Base-by-base conservation (phyloP, 306 rosid species). In the Trifolium subterraneum region DNA sequence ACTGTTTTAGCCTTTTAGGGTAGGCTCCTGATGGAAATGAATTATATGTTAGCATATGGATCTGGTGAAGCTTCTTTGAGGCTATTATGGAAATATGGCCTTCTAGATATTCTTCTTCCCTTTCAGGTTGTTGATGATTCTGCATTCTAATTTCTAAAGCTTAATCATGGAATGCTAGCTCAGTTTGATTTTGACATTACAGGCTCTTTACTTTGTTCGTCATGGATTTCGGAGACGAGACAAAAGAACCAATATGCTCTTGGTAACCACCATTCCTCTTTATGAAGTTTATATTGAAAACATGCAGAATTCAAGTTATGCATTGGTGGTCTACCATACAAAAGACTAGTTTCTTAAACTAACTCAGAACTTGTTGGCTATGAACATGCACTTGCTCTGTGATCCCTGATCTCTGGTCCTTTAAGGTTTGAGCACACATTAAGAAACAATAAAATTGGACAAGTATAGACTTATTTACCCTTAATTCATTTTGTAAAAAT, bases 11-110 rank as follows among this genome's bases (percentile, higher is more conserved):
- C 15, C 31, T 70, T 79, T 42, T 78, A 93, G 98, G 88, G 89
- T 80, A 88, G 98, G 85, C 92, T 91, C 27, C 75, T 85, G 58
- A 87, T 86, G 96, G 98, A 93, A 85, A 82, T 89, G 75, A 91
- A 93, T 80, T 91, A 93, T 79, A 89, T 89, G 97, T 78, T 93
- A 73, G 88, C 98, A 41, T 91, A 89, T 78, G 97, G 98, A 64
- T 93, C 93, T 50, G 90, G 93, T 54, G 93, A 93, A 82, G 91
- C 93, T 80, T 93, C 97, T 47, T 61, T 93, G 75, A 89, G 96
- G 71, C 72, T 88, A 72, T 78, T 93, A 77, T 91, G 96, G 97
- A 89, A 85, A 88, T 91, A 81, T 42, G 92, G 97, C 72, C 91
- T 93, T 29, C 84, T 93, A 61, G 98, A 93, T 54, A 65, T 93